phyloP scores from a whole-genome alignment of 1,284 basidiomycete genomes.

The Volvariella volvacea region DNA sequence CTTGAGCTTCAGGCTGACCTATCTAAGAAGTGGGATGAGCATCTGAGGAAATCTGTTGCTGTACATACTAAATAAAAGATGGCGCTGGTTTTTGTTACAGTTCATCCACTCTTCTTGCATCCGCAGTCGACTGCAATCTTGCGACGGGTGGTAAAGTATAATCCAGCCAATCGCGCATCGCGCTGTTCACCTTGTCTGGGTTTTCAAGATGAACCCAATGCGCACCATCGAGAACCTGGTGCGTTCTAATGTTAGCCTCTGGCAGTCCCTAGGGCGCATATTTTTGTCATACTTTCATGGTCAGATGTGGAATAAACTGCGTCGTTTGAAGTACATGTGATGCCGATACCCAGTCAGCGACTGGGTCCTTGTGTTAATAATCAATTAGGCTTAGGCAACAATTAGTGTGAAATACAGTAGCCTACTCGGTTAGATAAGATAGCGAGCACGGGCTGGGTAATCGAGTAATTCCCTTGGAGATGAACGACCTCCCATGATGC shows the following conservation, averaged over 20 bases:
- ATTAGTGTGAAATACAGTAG: neutral
- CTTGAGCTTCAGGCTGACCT: too few species aligned
- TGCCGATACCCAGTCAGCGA: conserved; percentile 51
- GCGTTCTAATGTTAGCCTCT: conserved; percentile 2
- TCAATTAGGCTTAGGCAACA: conserved; percentile 16
- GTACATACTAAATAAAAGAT: too few species aligned
- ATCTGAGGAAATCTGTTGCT: too few species aligned
- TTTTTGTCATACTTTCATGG: conserved; percentile 35
- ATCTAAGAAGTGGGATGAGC: too few species aligned
- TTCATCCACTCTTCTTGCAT: too few species aligned
- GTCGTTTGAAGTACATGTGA: conserved; percentile 35
- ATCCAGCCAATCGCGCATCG: conserved; percentile 28
- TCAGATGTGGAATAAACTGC: conserved; percentile 43
- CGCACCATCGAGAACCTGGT: conserved; percentile 26
- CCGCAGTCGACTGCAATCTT: too few species aligned
- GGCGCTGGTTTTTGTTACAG: too few species aligned
- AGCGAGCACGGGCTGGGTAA: conserved; percentile 49
- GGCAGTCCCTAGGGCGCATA: neutral
- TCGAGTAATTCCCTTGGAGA: conserved; percentile 50
- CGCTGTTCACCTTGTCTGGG: conserved; percentile 32
- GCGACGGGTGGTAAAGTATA: too few species aligned
- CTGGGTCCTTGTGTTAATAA: conserved; percentile 60
- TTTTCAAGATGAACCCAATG: conserved; percentile 49
- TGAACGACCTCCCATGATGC: conserved; percentile 43
- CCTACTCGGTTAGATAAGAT: conserved; percentile 48